Percentiles rank a stretch among this genome's conserved stretches.
Conservation (phyloP, 176 grass and related monocot species). For the Phyllostachys edulis region DNA sequence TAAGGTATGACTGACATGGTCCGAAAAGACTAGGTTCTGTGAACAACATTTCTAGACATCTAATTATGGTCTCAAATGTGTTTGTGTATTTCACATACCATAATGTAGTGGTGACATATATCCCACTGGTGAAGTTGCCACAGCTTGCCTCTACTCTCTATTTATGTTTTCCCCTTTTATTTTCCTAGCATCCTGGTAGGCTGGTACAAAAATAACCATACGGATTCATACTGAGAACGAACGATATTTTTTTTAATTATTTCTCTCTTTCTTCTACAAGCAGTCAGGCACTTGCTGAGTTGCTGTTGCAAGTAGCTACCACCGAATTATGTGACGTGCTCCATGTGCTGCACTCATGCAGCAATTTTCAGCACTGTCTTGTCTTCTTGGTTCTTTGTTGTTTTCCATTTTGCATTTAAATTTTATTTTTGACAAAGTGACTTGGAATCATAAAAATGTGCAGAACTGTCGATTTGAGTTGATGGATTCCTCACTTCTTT, state of each 20-base stretch:
- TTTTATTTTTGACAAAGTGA: neutral
- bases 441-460: neutral
- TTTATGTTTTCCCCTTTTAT: neutral
- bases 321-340: constrained; percentile 23
- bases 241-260: neutral
- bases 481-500: neutral
- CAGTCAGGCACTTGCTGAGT: neutral
- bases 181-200: neutral
- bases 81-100: constrained; percentile 14
- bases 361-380: neutral
- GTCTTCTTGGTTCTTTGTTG: constrained; percentile 1
- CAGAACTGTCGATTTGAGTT: neutral
- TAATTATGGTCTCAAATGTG: constrained; percentile 39
- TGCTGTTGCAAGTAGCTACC: neutral
- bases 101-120: neutral
- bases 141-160: neutral
- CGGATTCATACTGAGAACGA: neutral
- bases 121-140: constrained; percentile 3
- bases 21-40: constrained; percentile 29
- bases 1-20: constrained; percentile 4
- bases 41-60: constrained; percentile 15
- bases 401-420: neutral
- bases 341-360: neutral
- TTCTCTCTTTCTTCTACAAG: neutral
- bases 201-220: neutral